phyloP scores from a whole-genome alignment of 2,329 filamentous ascomycete species.

The Parascedosporium putredinis region DNA sequence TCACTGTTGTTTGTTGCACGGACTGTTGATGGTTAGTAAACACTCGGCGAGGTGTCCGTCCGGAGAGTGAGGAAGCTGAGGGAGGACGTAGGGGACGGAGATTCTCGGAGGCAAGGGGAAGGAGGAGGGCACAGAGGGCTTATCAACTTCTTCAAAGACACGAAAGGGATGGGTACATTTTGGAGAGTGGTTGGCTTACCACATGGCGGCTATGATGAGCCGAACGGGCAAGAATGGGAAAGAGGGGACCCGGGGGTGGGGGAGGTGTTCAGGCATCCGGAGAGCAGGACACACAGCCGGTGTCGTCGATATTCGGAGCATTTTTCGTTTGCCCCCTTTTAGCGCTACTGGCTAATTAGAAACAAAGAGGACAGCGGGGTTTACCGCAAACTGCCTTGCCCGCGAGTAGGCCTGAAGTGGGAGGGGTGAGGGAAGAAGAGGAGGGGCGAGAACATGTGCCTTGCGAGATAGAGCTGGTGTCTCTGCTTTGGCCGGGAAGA shows the following conservation, averaged over 20 bases:
- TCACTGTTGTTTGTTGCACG: background rate
- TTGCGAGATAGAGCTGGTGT: background rate
- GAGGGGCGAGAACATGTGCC: background rate
- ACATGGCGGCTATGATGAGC: background rate
- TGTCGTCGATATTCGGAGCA: background rate
- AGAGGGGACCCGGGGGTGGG: no score
- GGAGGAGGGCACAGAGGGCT: background rate
- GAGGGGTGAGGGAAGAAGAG: no score
- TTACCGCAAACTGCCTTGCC: background rate
- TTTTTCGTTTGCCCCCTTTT: constrained; percentile 2
- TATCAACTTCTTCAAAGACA: background rate
- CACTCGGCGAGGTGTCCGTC: background rate
- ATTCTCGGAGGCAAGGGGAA: background rate
- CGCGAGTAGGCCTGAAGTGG: no score
- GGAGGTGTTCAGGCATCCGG: background rate
- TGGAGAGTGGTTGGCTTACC: no score
- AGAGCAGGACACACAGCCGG: background rate
- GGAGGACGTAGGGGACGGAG: background rate
- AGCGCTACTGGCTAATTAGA: constrained; percentile 1
- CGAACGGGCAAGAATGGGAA: background rate
- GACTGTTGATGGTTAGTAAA: constrained; percentile 1
- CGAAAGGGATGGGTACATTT: background rate
- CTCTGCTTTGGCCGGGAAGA: background rate
- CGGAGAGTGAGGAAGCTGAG: background rate
- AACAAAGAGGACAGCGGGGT: constrained; percentile 1